Conservation (phyloP, 495 filamentous ascomycete species). For the Apodospora peruviana region DNA sequence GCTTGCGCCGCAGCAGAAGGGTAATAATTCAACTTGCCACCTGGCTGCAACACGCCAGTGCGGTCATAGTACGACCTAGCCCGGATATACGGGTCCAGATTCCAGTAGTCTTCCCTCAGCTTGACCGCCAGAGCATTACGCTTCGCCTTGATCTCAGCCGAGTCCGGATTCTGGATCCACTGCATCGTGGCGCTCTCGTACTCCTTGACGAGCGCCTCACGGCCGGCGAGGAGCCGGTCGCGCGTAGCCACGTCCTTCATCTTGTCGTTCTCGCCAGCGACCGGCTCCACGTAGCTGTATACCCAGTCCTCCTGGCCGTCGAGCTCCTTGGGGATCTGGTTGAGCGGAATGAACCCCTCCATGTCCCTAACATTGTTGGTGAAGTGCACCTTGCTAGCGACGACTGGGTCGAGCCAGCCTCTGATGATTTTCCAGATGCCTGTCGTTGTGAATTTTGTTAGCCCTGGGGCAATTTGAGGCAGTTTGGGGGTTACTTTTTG, state of each 20-base stretch:
- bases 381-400: slow-evolving; percentile 92
- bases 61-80: slow-evolving; percentile 72
- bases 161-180: slow-evolving; percentile 54
- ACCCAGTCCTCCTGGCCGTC: slow-evolving; percentile 78
- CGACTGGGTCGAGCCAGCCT: slow-evolving; percentile 96
- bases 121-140: slow-evolving; percentile 51
- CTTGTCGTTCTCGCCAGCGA: slow-evolving; percentile 59
- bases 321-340: slow-evolving; percentile 71
- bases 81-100: slow-evolving; percentile 68
- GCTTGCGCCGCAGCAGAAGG: slow-evolving; percentile 25
- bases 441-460: too few relatives aligned
- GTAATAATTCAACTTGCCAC: slow-evolving; percentile 67
- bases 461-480: too few relatives aligned
- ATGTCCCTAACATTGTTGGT: slow-evolving; percentile 78
- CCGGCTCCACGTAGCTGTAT: slow-evolving; percentile 76
- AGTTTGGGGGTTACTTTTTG: neutral
- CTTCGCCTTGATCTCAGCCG: slow-evolving; percentile 33
- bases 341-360: slow-evolving; percentile 63
- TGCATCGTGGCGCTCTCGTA: slow-evolving; percentile 64
- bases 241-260: slow-evolving; percentile 64
- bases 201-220: slow-evolving; percentile 57
- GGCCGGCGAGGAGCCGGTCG: slow-evolving; percentile 52
- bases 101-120: slow-evolving; percentile 78
- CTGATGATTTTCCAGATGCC: slow-evolving; percentile 85
- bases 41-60: slow-evolving; percentile 58